Conservation (phyloP, 208 protist genomes). For the Acanthamoeba lenticulata region DNA sequence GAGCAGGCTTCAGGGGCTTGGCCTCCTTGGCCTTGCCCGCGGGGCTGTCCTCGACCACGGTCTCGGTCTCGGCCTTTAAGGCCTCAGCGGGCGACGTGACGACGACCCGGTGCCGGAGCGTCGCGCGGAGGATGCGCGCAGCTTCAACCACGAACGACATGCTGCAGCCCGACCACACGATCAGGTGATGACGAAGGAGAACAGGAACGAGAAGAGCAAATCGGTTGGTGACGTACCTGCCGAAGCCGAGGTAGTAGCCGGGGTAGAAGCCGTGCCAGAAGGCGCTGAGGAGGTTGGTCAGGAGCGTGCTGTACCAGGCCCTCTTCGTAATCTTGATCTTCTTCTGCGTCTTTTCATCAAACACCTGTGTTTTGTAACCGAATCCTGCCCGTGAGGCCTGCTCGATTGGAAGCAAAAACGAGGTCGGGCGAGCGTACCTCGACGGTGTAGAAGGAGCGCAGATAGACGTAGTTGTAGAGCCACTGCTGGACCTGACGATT, state of each 20-base stretch:
- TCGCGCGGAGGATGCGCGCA: background rate
- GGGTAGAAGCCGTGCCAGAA: slow-evolving; percentile 82
- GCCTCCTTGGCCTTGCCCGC: slow-evolving; percentile 31
- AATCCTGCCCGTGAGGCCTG: too few species aligned
- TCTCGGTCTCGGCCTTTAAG: background rate
- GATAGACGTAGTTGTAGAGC: slow-evolving; percentile 71
- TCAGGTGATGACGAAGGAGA: background rate
- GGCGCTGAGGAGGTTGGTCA: slow-evolving; percentile 64
- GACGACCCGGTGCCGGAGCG: background rate
- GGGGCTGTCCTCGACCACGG: background rate
- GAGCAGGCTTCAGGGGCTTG: background rate
- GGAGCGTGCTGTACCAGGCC: slow-evolving; percentile 62
- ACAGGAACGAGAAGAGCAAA: background rate
- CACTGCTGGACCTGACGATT: slow-evolving; percentile 73
- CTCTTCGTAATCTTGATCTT: slow-evolving; percentile 65
- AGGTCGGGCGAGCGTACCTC: background rate
- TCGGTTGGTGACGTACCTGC: background rate
- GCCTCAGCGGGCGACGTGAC: background rate
- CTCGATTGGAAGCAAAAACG: too few species aligned
- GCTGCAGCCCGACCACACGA: background rate
- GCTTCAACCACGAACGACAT: background rate
- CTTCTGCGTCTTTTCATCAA: slow-evolving; percentile 35
- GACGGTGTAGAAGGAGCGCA: background rate
- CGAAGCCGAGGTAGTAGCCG: slow-evolving; percentile 73
- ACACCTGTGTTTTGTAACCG: background rate